Evolutionary conservation across 192 early-diverging fungal species (phyloP), one percentile per base, ranked within the genome.

Genomic region (Backusella australiensis): DNA sequence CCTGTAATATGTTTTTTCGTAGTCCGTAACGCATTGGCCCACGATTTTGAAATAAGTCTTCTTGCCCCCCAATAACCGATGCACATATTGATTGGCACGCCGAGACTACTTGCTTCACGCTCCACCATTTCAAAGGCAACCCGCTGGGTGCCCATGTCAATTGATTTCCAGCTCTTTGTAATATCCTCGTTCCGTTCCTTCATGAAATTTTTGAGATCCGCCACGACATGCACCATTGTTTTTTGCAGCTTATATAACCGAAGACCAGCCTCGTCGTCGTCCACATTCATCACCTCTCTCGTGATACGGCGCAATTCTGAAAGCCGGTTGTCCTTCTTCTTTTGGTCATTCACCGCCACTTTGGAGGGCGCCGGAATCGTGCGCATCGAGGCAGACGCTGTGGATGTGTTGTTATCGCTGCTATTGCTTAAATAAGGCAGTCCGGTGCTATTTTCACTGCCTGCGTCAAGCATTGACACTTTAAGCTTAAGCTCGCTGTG

Each of bases 51-150:
- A 21, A 69, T 69, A 1, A 69, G 38, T 2, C 68, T 36, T 69
- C 68, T 69, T 6, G 68, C 68, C 4, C 68, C 68, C 68, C 68
- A 69, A 69, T 69, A 69, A 1, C 68, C 68, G 11, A 69, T 69
- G n/a, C 68, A 69, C 38, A 69, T 41, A 69, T 69, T 69, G 34
- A 69, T 41, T 2, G 68, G 68, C 7, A 69, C 68, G 0, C 68
- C 68, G 19, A 69, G 38, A 39, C 68, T 69, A 4, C 17, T 38
- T 11, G 68, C 68, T 39, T 69, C 68, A 0, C 68, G 34, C 21
- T 69, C 68, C 1, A 69, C 68, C 68, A 69, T 69, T 69, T 69
- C 68, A 39, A 69, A 69, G 3, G 68, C 68, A 41, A 69, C 68
- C n/a, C 68, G 15, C 21, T 69, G 68, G 12, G 68, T 69, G 38